These are phyloP conservation scores for Bacterosira constricta DNA, from an alignment of 108 stramenopile genomes.

Conservation along the genomic window DNA sequence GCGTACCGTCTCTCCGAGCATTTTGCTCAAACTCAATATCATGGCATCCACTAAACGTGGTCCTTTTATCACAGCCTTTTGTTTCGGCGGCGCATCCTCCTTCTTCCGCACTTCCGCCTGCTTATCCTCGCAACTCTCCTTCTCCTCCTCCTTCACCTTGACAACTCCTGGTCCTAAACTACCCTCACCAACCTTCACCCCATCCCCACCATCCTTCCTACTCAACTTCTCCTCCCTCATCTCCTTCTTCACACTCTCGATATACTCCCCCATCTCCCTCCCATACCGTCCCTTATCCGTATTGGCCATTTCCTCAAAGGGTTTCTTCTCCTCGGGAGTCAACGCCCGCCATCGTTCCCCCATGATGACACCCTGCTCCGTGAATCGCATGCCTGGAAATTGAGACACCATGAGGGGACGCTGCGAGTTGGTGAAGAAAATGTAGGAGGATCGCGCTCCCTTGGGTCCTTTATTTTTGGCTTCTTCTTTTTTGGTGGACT, in stretches of 20 bases:
- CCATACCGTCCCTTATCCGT: constrained; percentile 63
- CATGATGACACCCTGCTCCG: constrained; percentile 66
- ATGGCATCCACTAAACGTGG: constrained; percentile 45
- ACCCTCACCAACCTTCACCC: not conserved
- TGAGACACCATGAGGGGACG: constrained; percentile 48
- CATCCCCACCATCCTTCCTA: constrained; percentile 6
- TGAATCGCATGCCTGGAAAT: constrained; percentile 66
- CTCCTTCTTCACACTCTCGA: constrained; percentile 20
- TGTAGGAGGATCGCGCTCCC: constrained; percentile 27
- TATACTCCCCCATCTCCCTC: constrained; percentile 49
- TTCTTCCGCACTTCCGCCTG: not conserved
- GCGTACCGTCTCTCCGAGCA: constrained; percentile 18
- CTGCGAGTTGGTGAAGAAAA: constrained; percentile 37
- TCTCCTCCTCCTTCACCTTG: not conserved
- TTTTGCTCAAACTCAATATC: constrained; percentile 38
- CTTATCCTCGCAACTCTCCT: not conserved
- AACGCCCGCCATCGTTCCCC: constrained; percentile 68
- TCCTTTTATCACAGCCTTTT: constrained; percentile 12
- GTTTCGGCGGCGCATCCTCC: not conserved
- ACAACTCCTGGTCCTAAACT: not conserved
- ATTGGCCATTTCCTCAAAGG: constrained; percentile 58
- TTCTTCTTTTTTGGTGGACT: not conserved
- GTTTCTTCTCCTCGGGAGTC: constrained; percentile 64
- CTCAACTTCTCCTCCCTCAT: constrained; percentile 7
- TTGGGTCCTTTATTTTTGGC: constrained; percentile 27